Percentiles rank a stretch among this genome's conserved stretches.
phyloP scores from a whole-genome alignment of 495 filamentous ascomycete genomes.

The Symbiotaphrina buchneri region DNA sequence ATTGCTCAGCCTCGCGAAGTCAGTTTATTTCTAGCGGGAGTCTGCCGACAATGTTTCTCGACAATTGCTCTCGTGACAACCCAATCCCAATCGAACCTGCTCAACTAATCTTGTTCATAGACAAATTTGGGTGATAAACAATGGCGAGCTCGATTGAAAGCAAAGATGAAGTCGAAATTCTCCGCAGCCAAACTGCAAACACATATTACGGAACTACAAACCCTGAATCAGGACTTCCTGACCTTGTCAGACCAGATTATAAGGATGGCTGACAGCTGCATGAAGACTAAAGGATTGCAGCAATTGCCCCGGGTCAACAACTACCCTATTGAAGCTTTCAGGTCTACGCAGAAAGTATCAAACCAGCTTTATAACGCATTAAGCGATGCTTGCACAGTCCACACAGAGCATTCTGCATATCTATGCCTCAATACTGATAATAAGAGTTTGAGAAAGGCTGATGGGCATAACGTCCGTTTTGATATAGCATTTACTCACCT shows the following conservation, averaged over 20 bases:
- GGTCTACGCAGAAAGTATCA: constrained; percentile 11
- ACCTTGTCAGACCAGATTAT: constrained; percentile 4
- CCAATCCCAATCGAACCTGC: too few relatives aligned
- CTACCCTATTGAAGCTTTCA: constrained; percentile 7
- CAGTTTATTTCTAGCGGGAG: too few relatives aligned
- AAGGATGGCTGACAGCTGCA: not conserved
- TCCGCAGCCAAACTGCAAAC: constrained; percentile 7
- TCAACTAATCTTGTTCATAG: too few relatives aligned
- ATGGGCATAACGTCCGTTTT: constrained; percentile 8
- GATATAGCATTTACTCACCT: constrained; percentile 8
- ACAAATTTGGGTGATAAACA: constrained; percentile 3
- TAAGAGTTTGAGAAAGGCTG: not conserved
- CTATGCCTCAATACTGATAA: constrained; percentile 13
- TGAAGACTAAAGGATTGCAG: not conserved
- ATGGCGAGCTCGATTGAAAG: constrained; percentile 2
- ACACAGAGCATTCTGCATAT: constrained; percentile 12
- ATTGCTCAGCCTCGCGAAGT: too few relatives aligned
- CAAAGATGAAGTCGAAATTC: constrained; percentile 8
- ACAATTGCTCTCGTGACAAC: too few relatives aligned
- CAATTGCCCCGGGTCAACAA: not conserved
- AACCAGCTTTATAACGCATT: constrained; percentile 15
- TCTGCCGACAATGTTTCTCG: too few relatives aligned
- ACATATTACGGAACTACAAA: constrained; percentile 2
- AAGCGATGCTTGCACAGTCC: constrained; percentile 11
- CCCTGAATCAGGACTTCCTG: constrained; percentile 7